These are phyloP conservation scores for Ogataea thermomethanolica DNA, from an alignment of 805 yeast genomes.

Conservation along the genomic window DNA sequence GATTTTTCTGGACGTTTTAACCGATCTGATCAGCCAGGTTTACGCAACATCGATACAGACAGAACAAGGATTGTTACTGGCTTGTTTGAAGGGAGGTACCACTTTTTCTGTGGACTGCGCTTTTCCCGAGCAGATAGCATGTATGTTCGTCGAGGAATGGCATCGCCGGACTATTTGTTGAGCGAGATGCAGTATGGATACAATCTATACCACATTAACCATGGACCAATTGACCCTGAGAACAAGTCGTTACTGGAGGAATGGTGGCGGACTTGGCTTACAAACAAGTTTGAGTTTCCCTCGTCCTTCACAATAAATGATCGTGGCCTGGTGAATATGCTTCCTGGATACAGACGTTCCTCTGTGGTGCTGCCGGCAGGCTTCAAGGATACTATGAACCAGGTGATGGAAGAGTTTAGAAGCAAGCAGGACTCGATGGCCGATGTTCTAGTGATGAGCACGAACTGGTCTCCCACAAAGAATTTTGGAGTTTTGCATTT, in stretches of 20 bases:
- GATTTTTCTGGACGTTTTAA: conserved; percentile 27
- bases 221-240: conserved; percentile 28
- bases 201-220: conserved; percentile 32
- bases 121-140: conserved; percentile 14
- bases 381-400: conserved; percentile 27
- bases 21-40: not conserved
- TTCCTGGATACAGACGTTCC: conserved; percentile 30
- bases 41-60: conserved; percentile 32
- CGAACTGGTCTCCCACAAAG: conserved; percentile 31
- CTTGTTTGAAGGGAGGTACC: conserved; percentile 30
- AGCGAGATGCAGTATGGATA: conserved; percentile 31
- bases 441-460: conserved; percentile 26
- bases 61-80: conserved; percentile 32
- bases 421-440: conserved; percentile 10
- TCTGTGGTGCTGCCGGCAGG: conserved; percentile 30
- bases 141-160: conserved; percentile 27
- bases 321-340: conserved; percentile 34
- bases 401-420: conserved; percentile 17
- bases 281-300: conserved; percentile 25
- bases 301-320: conserved; percentile 27
- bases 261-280: conserved; percentile 40
- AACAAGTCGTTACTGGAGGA: conserved; percentile 14
- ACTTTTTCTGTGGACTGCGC: conserved; percentile 31
- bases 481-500: conserved; percentile 32
- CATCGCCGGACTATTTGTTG: conserved; percentile 33